Conservation (phyloP, 2,329 filamentous ascomycete genomes). For the Dothidotthia symphoricarpi region DNA sequence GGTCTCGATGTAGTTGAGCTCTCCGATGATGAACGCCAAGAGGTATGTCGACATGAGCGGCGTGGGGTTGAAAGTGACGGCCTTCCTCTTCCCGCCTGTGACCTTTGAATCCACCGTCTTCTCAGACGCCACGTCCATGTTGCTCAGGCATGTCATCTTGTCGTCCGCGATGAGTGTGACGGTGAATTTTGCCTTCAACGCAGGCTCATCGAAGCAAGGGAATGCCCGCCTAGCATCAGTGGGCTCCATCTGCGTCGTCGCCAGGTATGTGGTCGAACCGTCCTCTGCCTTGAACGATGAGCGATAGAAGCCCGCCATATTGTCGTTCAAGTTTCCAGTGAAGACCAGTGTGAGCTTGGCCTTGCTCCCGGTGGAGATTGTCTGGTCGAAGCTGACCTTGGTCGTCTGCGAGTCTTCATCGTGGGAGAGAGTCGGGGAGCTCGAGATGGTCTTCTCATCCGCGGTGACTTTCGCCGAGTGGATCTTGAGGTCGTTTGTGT, state of each 20-base stretch:
- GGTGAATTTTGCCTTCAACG: constrained; percentile 88
- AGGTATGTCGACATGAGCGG: constrained; percentile 96
- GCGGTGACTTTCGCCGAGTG: constrained; percentile 68
- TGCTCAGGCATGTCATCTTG: constrained; percentile 86
- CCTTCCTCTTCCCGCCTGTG: constrained; percentile 68
- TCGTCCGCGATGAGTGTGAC: constrained; percentile 89
- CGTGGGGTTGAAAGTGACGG: constrained; percentile 87
- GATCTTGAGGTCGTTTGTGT: constrained; percentile 83
- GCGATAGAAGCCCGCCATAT: constrained; percentile 97
- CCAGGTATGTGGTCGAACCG: constrained; percentile 77
- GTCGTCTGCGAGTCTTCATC: constrained; percentile 79
- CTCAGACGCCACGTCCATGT: constrained; percentile 90
- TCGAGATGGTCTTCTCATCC: constrained; percentile 57
- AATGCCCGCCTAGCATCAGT: constrained; percentile 91
- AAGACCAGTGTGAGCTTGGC: constrained; percentile 76
- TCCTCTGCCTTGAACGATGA: constrained; percentile 85
- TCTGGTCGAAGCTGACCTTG: constrained; percentile 74
- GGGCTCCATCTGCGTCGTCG: constrained; percentile 93
- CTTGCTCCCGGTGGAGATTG: constrained; percentile 71
- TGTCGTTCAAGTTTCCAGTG: constrained; percentile 78
- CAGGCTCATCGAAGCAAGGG: constrained; percentile 94
- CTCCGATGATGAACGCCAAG: constrained; percentile 87
- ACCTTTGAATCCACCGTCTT: constrained; percentile 66
- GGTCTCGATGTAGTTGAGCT: constrained; percentile 91
- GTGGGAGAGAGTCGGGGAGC: constrained; percentile 67